A percentile compares a stretch with the other conserved stretches of the same genome.
Evolutionary conservation across 1,284 basidiomycete species (phyloP).

Genomic region (Pseudozyma thailandica): DNA sequence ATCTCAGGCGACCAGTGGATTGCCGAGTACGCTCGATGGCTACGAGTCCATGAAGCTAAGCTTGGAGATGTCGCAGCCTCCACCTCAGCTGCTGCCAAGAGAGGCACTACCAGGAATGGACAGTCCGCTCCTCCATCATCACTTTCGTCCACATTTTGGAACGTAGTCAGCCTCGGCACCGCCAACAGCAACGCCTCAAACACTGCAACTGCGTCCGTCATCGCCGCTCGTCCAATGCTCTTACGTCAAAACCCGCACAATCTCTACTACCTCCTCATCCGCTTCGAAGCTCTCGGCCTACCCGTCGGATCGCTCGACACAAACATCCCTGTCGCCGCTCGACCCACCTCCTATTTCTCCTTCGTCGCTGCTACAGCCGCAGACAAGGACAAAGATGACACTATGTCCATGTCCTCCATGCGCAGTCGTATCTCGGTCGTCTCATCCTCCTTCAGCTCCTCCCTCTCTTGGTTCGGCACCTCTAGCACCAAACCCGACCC

Average conservation of each 20-base stretch:
- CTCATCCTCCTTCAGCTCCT: slow-evolving; percentile 73
- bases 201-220: slow-evolving; percentile 2
- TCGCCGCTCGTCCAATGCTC: slow-evolving; percentile 65
- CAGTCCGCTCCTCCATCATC: slow-evolving; percentile 3
- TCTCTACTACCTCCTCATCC: slow-evolving; percentile 86
- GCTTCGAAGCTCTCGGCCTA: slow-evolving; percentile 81
- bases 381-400: slow-evolving; percentile 70
- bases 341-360: slow-evolving; percentile 72
- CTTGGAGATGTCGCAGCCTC: slow-evolving; percentile 43
- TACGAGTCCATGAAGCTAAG: slow-evolving; percentile 52
- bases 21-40: slow-evolving; percentile 55
- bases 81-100: slow-evolving; percentile 7
- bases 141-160: slow-evolving; percentile 38
- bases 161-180: slow-evolving; percentile 38
- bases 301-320: slow-evolving; percentile 82
- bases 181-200: neutral
- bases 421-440: slow-evolving; percentile 81
- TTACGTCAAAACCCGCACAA: slow-evolving; percentile 82
- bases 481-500: slow-evolving; percentile 71
- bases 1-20: slow-evolving; percentile 53
- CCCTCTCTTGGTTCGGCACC: slow-evolving; percentile 44
- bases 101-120: slow-evolving; percentile 1
- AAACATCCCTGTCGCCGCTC: slow-evolving; percentile 64
- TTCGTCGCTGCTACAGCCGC: slow-evolving; percentile 33
- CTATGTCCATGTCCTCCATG: slow-evolving; percentile 80